These are phyloP conservation scores for Cercospora zeina DNA, from an alignment of 2,329 filamentous ascomycete species.

Conservation along the genomic window DNA sequence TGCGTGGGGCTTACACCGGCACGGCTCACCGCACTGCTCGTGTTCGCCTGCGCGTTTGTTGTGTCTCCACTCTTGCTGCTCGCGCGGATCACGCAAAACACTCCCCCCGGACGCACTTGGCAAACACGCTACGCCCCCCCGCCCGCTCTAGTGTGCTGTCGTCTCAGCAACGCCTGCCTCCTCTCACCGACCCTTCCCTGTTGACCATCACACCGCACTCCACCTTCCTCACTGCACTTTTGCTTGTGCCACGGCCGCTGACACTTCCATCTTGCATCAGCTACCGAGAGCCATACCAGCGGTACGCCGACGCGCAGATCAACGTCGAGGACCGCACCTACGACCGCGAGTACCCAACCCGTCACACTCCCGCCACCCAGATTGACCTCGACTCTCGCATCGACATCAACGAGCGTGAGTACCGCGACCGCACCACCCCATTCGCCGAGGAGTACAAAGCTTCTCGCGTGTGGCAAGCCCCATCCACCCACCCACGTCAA, in stretches of 20 bases:
- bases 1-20: constrained; percentile 3
- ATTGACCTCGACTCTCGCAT: constrained; percentile 59
- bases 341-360: constrained; percentile 51
- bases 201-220: constrained; percentile 27
- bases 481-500: constrained; percentile 44
- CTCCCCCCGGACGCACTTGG: constrained; percentile 36
- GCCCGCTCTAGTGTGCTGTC: constrained; percentile 39
- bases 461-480: constrained; percentile 42
- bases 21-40: constrained; percentile 14
- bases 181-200: constrained; percentile 34
- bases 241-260: constrained; percentile 21
- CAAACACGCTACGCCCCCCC: constrained; percentile 38
- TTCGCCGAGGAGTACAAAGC: constrained; percentile 45
- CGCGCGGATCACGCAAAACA: constrained; percentile 16
- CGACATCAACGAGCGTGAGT: constrained; percentile 54
- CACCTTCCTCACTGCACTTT: constrained; percentile 23
- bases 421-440: constrained; percentile 44
- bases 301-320: constrained; percentile 65
- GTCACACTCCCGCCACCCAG: constrained; percentile 53
- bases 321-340: constrained; percentile 59
- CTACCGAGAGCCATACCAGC: constrained; percentile 57
- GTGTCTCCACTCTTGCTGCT: constrained; percentile 13
- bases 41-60: constrained; percentile 13
- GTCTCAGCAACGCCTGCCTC: constrained; percentile 35
- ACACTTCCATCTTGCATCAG: constrained; percentile 42